These are phyloP conservation scores for Cyberlindnera suaveolens DNA, from an alignment of 805 yeast genomes.

Conservation along the genomic window DNA sequence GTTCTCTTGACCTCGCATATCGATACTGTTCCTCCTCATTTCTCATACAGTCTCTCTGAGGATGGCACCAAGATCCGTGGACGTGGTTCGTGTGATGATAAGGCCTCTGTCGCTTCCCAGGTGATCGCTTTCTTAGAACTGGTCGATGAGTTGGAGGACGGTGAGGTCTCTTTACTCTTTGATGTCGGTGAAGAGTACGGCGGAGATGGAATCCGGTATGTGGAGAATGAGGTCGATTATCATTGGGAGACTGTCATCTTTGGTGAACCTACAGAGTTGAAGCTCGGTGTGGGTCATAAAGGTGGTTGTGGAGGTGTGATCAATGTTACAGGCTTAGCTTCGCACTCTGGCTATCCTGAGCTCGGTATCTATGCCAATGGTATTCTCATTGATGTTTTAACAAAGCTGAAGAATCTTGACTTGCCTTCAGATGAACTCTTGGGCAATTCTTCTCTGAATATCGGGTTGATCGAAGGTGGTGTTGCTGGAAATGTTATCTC, in stretches of 20 bases:
- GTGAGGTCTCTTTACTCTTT: conserved; percentile 49
- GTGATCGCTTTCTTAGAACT: conserved; percentile 45
- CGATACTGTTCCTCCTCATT: conserved; percentile 63
- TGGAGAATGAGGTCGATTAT: conserved; percentile 32
- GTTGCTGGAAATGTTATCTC: conserved; percentile 61
- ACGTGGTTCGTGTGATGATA: conserved; percentile 62
- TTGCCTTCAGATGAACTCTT: conserved; percentile 45
- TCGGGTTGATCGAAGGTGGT: conserved; percentile 53
- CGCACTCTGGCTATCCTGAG: conserved; percentile 66
- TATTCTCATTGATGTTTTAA: conserved; percentile 43
- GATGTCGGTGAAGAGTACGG: conserved; percentile 62
- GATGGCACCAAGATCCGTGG: conserved; percentile 48
- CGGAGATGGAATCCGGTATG: conserved; percentile 52
- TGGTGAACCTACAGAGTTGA: conserved; percentile 68
- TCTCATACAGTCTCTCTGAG: conserved; percentile 36
- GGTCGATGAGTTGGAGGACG: conserved; percentile 35
- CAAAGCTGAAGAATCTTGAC: conserved; percentile 32
- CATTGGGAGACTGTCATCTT: conserved; percentile 54
- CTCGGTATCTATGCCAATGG: conserved; percentile 55
- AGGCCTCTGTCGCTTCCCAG: conserved; percentile 58
- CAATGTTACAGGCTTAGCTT: conserved; percentile 42
- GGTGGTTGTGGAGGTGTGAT: conserved; percentile 39
- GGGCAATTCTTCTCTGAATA: conserved; percentile 53
- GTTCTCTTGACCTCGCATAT: conserved; percentile 54
- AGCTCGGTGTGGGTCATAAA: conserved; percentile 62